Conservation (phyloP, 371 early-diverging fungal species). For the Rhizomucor pusillus region DNA sequence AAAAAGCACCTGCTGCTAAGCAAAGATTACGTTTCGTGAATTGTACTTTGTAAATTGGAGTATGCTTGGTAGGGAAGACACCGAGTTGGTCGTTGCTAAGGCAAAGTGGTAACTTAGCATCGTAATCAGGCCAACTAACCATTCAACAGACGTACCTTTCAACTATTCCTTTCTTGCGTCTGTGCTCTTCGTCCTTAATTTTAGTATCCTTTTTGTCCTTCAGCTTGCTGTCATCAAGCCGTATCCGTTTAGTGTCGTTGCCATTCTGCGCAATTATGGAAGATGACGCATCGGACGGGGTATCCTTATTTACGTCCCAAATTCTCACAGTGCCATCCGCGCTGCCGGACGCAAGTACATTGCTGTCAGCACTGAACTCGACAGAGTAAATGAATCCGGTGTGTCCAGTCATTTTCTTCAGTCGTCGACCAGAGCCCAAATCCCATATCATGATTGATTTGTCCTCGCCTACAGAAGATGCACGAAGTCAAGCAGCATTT, state of each 20-base stretch:
- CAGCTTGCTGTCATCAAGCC: slow-evolving; percentile 22
- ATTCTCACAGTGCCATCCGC: slow-evolving; percentile 92
- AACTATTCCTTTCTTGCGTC: slow-evolving; percentile 24
- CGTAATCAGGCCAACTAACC: background rate
- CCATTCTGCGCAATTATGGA: slow-evolving; percentile 7
- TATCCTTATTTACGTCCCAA: slow-evolving; percentile 88
- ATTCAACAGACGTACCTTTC: slow-evolving; percentile 31
- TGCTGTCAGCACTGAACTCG: slow-evolving; percentile 83
- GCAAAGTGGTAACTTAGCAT: background rate
- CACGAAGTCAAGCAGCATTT: background rate
- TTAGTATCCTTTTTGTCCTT: slow-evolving; percentile 31
- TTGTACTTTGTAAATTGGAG: slow-evolving; percentile 86
- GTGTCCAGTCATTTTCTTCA: slow-evolving; percentile 87
- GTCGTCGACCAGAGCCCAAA: slow-evolving; percentile 81
- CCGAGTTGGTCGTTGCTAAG: slow-evolving; percentile 63
- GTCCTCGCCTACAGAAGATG: slow-evolving; percentile 67
- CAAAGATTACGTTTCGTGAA: slow-evolving; percentile 93
- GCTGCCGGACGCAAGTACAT: slow-evolving; percentile 84
- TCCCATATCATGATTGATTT: slow-evolving; percentile 95
- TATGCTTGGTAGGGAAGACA: slow-evolving; percentile 90
- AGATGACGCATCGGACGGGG: slow-evolving; percentile 18
- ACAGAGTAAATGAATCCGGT: slow-evolving; percentile 85
- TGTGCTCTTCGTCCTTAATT: slow-evolving; percentile 18
- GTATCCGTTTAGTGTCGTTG: slow-evolving; percentile 30
- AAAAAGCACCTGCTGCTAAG: slow-evolving; percentile 66